Conservation (phyloP, 108 stramenopile genomes). For the Fragilariopsis cylindrus region DNA sequence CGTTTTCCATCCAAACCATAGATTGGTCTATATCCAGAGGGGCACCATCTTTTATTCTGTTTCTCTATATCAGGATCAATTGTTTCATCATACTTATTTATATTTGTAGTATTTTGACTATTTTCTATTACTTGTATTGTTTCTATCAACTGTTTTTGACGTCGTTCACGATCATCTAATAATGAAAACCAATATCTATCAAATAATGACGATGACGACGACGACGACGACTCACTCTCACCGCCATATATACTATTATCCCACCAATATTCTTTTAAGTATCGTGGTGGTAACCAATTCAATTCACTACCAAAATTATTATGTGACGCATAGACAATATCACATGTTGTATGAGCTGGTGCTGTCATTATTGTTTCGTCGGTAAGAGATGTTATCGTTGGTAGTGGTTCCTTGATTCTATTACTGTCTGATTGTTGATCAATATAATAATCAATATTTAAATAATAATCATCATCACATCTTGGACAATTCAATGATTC, state of each 20-base stretch:
- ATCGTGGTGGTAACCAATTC: constrained; percentile 44
- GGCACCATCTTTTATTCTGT: neutral
- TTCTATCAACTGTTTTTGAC: neutral
- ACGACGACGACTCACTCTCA: neutral
- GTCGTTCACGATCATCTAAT: constrained; percentile 3
- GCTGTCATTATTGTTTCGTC: neutral
- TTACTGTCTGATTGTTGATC: too few species aligned
- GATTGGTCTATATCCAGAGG: neutral
- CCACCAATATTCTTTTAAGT: constrained; percentile 40
- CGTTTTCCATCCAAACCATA: too few species aligned
- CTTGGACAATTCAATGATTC: neutral
- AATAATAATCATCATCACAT: constrained; percentile 7
- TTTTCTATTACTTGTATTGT: neutral
- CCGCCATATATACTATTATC: neutral
- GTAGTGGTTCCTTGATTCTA: too few species aligned
- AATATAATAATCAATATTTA: neutral
- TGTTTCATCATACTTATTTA: neutral
- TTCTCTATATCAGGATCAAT: neutral
- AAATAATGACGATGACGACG: neutral
- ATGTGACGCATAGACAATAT: constrained; percentile 44
- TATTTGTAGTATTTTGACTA: neutral
- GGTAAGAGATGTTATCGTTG: neutral
- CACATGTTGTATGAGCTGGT: constrained; percentile 1
- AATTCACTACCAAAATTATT: constrained; percentile 42
- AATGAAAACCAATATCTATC: neutral